Evolutionary conservation across 2,329 filamentous ascomycete species (phyloP).

Genomic region (Triangularia verruculosa): DNA sequence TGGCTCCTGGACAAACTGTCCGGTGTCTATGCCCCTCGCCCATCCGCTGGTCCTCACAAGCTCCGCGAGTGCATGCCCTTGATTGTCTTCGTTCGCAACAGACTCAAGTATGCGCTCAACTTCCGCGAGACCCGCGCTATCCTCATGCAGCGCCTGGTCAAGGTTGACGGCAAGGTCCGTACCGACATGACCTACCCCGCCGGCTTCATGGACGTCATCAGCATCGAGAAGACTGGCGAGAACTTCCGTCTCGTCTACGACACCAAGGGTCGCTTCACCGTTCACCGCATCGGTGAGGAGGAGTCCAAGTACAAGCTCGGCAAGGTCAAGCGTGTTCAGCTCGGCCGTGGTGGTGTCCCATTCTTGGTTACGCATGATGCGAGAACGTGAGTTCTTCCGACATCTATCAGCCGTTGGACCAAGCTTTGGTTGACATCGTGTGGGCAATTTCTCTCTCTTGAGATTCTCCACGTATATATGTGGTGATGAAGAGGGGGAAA

Average conservation of each 20-base stretch:
- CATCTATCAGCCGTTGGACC: slow-evolving; percentile 99
- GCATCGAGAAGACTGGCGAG: slow-evolving; percentile 99
- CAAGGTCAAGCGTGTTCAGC: slow-evolving; percentile 99
- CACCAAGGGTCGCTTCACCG: slow-evolving; percentile 99
- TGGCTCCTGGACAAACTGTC: slow-evolving; percentile 99
- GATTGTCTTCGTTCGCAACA: slow-evolving; percentile 96
- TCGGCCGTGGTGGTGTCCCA: slow-evolving; percentile 99
- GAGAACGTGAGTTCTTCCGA: slow-evolving; percentile 98
- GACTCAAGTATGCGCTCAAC: slow-evolving; percentile 99
- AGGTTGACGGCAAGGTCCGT: slow-evolving; percentile 99
- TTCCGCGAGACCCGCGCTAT: slow-evolving; percentile 95
- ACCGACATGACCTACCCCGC: slow-evolving; percentile 97
- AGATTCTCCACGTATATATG: not conserved
- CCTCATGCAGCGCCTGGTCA: slow-evolving; percentile 99
- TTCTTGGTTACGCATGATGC: slow-evolving; percentile 99
- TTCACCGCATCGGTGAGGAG: slow-evolving; percentile 98
- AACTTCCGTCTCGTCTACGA: slow-evolving; percentile 99
- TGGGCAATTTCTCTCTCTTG: slow-evolving; percentile 13
- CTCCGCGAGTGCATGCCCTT: slow-evolving; percentile 97
- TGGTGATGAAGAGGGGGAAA: slow-evolving; percentile 2
- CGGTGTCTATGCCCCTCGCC: slow-evolving; percentile 74
- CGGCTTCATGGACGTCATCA: slow-evolving; percentile 99
- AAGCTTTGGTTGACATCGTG: slow-evolving; percentile 76
- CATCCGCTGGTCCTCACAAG: slow-evolving; percentile 93
- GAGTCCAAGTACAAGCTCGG: slow-evolving; percentile 99